Evolutionary conservation across 2,329 filamentous ascomycete genomes (phyloP).

Genomic region (Claviceps arundinis): DNA sequence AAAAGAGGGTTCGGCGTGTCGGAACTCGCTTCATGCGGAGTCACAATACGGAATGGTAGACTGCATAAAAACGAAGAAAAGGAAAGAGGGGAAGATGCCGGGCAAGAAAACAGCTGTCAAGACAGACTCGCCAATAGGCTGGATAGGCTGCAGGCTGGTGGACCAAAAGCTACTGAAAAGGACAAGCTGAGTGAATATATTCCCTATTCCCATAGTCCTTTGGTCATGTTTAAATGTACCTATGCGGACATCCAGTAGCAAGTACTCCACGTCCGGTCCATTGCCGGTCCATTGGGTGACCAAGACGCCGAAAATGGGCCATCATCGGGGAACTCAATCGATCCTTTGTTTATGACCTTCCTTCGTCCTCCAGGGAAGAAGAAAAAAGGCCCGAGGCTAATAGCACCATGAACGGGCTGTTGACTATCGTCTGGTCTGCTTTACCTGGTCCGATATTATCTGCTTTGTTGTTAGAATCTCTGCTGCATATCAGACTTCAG

Average conservation of each 20-base stretch:
- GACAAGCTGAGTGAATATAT: background rate
- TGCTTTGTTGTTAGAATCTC: background rate
- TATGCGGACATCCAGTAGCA: background rate
- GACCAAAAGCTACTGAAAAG: background rate
- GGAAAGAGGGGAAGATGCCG: background rate
- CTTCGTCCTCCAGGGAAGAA: background rate
- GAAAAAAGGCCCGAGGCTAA: background rate
- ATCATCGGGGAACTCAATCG: background rate
- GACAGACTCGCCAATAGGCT: background rate
- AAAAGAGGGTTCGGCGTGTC: too few relatives aligned
- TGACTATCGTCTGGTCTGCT: background rate
- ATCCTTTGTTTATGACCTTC: background rate
- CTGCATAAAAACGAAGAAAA: background rate
- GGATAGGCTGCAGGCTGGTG: background rate
- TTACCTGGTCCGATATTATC: background rate
- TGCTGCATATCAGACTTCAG: background rate
- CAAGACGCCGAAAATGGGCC: background rate
- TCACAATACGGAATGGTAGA: background rate
- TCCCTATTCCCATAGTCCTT: background rate
- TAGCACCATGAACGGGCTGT: background rate
- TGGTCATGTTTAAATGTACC: background rate
- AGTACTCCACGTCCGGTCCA: background rate
- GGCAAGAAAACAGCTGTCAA: background rate
- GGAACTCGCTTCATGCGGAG: too few relatives aligned
- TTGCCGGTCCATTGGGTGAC: background rate